A percentile compares a stretch with the other conserved stretches of the same genome.
These are phyloP conservation scores for Ensete ventricosum DNA, from an alignment of 176 grass and related monocot species.

Conservation along the genomic window DNA sequence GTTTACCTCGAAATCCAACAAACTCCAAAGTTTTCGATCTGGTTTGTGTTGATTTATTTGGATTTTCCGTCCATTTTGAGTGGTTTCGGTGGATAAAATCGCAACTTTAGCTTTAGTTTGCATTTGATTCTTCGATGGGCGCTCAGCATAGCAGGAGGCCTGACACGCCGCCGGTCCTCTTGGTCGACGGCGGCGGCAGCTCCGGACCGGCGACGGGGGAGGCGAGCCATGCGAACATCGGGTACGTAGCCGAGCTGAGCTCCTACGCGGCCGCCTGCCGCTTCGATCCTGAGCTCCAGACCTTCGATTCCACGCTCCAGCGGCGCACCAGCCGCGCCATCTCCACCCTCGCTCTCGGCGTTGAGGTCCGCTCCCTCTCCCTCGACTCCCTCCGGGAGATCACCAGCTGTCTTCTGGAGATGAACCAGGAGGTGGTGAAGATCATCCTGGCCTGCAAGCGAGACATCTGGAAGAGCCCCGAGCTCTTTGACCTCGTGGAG, in stretches of 20 bases:
- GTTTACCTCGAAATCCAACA: no score
- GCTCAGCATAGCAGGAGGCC: not conserved
- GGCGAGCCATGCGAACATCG: not conserved
- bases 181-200: not conserved
- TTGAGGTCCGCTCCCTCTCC: slow-evolving; percentile 5
- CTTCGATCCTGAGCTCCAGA: slow-evolving; percentile 10
- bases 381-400: slow-evolving; percentile 7
- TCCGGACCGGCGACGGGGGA: not conserved
- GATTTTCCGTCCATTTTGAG: not conserved
- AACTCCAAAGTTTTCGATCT: no score
- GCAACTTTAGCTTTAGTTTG: not conserved
- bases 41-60: not conserved
- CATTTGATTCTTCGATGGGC: not conserved
- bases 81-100: not conserved
- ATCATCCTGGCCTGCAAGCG: slow-evolving; percentile 4
- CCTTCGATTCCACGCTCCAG: slow-evolving; percentile 10
- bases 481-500: slow-evolving; percentile 2
- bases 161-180: not conserved
- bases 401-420: slow-evolving; percentile 10
- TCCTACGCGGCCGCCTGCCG: slow-evolving; percentile 10
- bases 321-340: slow-evolving; percentile 8
- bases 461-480: slow-evolving; percentile 1
- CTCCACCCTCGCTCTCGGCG: slow-evolving; percentile 4
- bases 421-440: slow-evolving; percentile 20
- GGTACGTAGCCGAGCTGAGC: not conserved